Percentiles rank a stretch among this genome's conserved stretches.
phyloP scores from a whole-genome alignment of 1,284 basidiomycete genomes.

The Inonotus hispidus region DNA sequence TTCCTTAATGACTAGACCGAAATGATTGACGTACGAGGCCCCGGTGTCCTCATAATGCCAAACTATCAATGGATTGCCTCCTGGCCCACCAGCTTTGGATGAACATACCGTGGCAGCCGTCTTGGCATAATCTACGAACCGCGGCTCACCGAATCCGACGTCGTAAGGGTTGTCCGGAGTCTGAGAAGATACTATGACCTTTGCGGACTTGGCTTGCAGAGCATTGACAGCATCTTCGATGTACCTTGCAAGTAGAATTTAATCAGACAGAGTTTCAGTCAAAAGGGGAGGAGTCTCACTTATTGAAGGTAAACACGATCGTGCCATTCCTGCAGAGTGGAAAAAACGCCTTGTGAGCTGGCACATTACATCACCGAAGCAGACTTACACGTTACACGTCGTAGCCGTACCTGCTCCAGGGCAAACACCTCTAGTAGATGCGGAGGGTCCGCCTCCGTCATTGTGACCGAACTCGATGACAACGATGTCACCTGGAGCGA shows the following conservation, averaged over 20 bases:
- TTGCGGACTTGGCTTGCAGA: conserved; percentile 22
- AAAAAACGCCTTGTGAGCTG: neutral
- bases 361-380: neutral
- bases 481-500: conserved; percentile 34
- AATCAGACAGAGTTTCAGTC: neutral
- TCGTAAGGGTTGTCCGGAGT: conserved; percentile 25
- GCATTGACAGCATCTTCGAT: conserved; percentile 19
- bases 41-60: conserved; percentile 15
- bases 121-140: conserved; percentile 24
- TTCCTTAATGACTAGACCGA: conserved; percentile 17
- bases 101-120: conserved; percentile 14
- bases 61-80: neutral
- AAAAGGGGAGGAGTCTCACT: neutral
- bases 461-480: conserved; percentile 44
- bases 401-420: conserved; percentile 26
- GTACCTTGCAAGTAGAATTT: conserved; percentile 12
- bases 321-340: neutral
- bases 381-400: conserved; percentile 23
- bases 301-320: conserved; percentile 4
- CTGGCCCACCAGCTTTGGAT: neutral
- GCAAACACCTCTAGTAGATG: conserved; percentile 26
- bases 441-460: conserved; percentile 30
- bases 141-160: conserved; percentile 14
- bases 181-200: conserved; percentile 23
- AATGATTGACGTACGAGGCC: conserved; percentile 24